Base-by-base conservation (phyloP, 345 rosid species). In the Salix udensis region DNA sequence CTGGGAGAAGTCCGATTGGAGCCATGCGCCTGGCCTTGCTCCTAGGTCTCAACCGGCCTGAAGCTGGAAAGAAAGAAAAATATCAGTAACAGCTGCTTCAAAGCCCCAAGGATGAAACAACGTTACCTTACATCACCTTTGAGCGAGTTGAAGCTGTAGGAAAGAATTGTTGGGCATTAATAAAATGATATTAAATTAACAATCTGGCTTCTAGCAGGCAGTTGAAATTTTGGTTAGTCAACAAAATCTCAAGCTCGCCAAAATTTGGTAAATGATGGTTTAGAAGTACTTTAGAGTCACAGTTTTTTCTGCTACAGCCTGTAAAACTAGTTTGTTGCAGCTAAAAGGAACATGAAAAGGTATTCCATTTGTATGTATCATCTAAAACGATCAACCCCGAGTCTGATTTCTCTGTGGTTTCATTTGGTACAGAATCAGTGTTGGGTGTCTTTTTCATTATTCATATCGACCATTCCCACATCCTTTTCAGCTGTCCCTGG, bases 341-440 rank as follows among this genome's bases (percentile, higher is more conserved):
- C 24, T 10, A 24, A 31, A 28, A 6, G 11, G 52, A 77, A 23
- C 3, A 30, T 67, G 44, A 28, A 52, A 65, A 65, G 46, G 50
- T 13, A 67, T 75, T n/a, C 72, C 24, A 23, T 52, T 36, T 65
- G 30, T 14, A 60, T 61, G 15, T 11, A 36, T 80, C 76, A 87
- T 87, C 92, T 58, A 86, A 71, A 28, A 84, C 66, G 40, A 85
- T 76, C 64, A 88, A 19, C 6, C 82, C 79, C 0, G 81, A 39
- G 16, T 68, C 71, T 16, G 36, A 44, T 71, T 71, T 80, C 53
- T 74, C 68, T 0, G 65, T 60, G 11, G 28, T 55, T 6, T 72
- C 79, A 61, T 62, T 70, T 55, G 74, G 72, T 37, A 42, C 65
- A 48, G 72, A 70, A 62, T 77, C 77, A 55, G 71, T 21, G 52